Percentiles rank a stretch among this genome's conserved stretches.
Evolutionary conservation across 2,329 filamentous ascomycete genomes (phyloP).

Genomic region (Nemania serpens): DNA sequence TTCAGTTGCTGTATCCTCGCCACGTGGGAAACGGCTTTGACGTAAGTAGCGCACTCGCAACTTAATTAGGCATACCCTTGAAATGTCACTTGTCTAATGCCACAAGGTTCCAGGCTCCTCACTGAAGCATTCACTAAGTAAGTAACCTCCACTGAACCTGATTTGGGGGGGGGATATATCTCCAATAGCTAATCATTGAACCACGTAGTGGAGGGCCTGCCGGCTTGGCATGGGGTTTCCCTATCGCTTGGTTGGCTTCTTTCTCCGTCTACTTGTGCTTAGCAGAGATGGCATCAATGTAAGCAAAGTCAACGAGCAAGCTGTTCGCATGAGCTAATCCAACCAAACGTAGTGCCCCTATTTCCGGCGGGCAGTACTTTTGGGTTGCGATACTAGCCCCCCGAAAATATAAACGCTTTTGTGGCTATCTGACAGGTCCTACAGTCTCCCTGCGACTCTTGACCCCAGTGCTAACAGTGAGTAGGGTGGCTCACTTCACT

Average conservation of each 20-base stretch:
- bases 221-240: constrained; percentile 28
- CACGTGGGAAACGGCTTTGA: constrained; percentile 30
- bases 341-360: constrained; percentile 23
- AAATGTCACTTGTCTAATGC: neutral
- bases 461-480: constrained; percentile 2
- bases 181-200: constrained; percentile 8
- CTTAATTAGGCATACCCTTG: neutral
- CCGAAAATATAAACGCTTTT: constrained; percentile 26
- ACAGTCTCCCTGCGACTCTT: neutral
- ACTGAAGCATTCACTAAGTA: constrained; percentile 26
- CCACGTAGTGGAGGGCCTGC: constrained; percentile 27
- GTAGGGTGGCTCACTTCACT: constrained; percentile 30
- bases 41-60: constrained; percentile 25
- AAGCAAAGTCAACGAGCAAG: neutral
- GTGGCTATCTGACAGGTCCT: constrained; percentile 28
- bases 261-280: constrained; percentile 29
- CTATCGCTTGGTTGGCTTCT: constrained; percentile 29
- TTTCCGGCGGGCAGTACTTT: constrained; percentile 29
- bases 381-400: constrained; percentile 30
- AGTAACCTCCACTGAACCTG: neutral
- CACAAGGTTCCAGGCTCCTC: constrained; percentile 15
- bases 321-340: neutral
- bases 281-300: constrained; percentile 31
- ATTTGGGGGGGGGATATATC: neutral
- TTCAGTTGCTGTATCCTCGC: constrained; percentile 30